These are phyloP conservation scores for Silybum marianum DNA, from an alignment of 129 eudicot species.

Conservation along the genomic window DNA sequence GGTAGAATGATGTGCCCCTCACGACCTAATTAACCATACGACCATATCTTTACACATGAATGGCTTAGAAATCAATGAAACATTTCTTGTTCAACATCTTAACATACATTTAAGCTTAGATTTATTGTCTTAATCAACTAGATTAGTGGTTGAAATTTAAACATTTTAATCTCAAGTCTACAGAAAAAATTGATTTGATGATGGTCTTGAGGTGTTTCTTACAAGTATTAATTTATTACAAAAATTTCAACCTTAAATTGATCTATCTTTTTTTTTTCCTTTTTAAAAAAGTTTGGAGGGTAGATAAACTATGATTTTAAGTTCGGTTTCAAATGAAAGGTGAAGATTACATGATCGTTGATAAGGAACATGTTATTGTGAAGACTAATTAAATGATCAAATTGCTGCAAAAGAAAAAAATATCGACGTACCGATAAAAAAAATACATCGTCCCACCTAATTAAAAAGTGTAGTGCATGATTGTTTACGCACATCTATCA, in stretches of 20 bases:
- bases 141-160: conserved; percentile 16
- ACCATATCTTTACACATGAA: not conserved
- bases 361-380: not conserved
- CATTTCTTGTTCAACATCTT: not conserved
- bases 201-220: not conserved
- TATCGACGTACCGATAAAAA: too few relatives aligned
- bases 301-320: too few relatives aligned
- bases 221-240: not conserved
- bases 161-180: not conserved
- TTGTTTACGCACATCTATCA: too few relatives aligned
- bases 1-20: conserved; percentile 31
- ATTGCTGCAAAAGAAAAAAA: not conserved
- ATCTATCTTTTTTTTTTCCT: not conserved
- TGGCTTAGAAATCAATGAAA: conserved; percentile 29
- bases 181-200: not conserved
- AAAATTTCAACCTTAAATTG: not conserved
- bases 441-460: not conserved
- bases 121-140: conserved; percentile 9
- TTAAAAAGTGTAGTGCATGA: not conserved
- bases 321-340: not conserved
- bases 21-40: conserved; percentile 19
- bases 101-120: not conserved
- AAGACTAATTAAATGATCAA: not conserved
- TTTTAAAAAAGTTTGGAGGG: not conserved
- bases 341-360: not conserved